Percentiles rank a stretch among this genome's conserved stretches.
These are phyloP conservation scores for Clarireedia homoeocarpa DNA, from an alignment of 2,329 filamentous ascomycete genomes.

Conservation along the genomic window DNA sequence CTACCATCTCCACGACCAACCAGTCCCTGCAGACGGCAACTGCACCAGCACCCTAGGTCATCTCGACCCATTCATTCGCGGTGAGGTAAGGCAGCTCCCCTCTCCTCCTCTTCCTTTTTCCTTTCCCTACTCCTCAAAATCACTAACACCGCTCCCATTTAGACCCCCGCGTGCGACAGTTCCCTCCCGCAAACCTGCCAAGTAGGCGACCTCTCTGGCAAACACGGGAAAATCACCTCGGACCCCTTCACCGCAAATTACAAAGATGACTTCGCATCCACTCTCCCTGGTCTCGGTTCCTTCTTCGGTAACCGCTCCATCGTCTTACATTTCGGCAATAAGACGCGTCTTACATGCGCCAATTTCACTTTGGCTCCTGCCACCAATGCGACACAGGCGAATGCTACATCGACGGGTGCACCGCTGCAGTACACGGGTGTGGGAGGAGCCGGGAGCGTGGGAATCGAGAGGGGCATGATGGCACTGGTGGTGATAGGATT, in stretches of 20 bases:
- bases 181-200: slow-evolving; percentile 57
- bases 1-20: slow-evolving; percentile 64
- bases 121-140: slow-evolving; percentile 6
- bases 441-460: not conserved
- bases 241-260: slow-evolving; percentile 44
- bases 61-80: slow-evolving; percentile 62
- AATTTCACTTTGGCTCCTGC: slow-evolving; percentile 38
- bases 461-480: not conserved
- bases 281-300: slow-evolving; percentile 39
- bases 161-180: slow-evolving; percentile 52
- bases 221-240: slow-evolving; percentile 54
- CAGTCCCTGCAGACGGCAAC: slow-evolving; percentile 59
- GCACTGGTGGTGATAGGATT: not conserved
- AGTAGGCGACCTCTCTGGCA: slow-evolving; percentile 69
- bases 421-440: not conserved
- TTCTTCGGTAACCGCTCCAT: slow-evolving; percentile 61
- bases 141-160: slow-evolving; percentile 19
- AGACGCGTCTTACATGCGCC: slow-evolving; percentile 56
- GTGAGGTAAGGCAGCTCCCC: slow-evolving; percentile 27
- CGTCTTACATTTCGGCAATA: slow-evolving; percentile 56
- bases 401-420: not conserved
- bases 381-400: not conserved
- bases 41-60: slow-evolving; percentile 62
- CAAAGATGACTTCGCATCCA: slow-evolving; percentile 50
- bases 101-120: not conserved